These are phyloP conservation scores for Colletotrichum australisinense DNA, from an alignment of 2,329 filamentous ascomycete genomes.

Conservation along the genomic window DNA sequence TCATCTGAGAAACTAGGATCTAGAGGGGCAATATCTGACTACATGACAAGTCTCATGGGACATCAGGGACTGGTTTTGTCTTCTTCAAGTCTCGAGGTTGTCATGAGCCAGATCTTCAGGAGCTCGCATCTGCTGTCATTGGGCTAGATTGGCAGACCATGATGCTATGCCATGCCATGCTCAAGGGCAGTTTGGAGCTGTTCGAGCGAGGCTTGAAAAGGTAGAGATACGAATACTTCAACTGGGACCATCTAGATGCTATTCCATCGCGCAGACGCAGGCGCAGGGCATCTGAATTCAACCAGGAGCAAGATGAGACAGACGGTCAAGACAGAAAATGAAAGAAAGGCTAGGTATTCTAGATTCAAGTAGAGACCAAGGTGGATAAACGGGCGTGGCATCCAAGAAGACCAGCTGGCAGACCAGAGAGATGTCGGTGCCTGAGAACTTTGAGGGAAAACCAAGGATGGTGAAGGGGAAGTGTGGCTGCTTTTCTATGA, in stretches of 20 bases:
- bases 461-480: not conserved
- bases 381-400: not conserved
- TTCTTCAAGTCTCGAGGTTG: not conserved
- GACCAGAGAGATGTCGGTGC: not conserved
- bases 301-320: not conserved
- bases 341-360: not conserved
- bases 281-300: not conserved
- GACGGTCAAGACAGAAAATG: not conserved
- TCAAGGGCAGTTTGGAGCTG: not conserved
- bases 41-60: not conserved
- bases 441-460: not conserved
- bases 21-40: not conserved
- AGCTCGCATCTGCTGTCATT: not conserved
- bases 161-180: not conserved
- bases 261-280: not conserved
- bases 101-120: not conserved
- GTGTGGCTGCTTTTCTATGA: not conserved
- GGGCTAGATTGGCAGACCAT: not conserved
- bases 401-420: not conserved
- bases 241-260: not conserved
- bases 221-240: not conserved
- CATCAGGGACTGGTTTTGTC: not conserved
- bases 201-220: not conserved
- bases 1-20: not conserved
- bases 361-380: not conserved